Evolutionary conservation across 768 basidiomycete species (phyloP).

Genomic region (Cytidiella melzeri): DNA sequence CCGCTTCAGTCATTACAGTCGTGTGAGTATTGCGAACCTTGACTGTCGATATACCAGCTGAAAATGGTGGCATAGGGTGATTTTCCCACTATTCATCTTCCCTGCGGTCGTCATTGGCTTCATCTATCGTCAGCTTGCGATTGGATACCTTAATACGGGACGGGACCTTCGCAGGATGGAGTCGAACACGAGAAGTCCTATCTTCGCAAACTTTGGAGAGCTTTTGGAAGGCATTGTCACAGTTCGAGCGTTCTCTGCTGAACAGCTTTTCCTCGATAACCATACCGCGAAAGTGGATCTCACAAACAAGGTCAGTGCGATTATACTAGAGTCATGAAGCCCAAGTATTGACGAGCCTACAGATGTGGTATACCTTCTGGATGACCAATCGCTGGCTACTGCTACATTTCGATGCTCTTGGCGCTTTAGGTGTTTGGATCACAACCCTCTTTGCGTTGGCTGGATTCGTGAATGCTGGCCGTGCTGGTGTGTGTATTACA

Average conservation of each 20-base stretch:
- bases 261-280: conserved; percentile 68
- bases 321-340: background rate
- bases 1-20: conserved; percentile 68
- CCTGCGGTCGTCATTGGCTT: conserved; percentile 71
- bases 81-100: conserved; percentile 81
- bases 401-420: conserved; percentile 75
- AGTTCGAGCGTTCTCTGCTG: conserved; percentile 84
- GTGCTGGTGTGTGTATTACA: conserved; percentile 71
- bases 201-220: conserved; percentile 79
- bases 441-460: conserved; percentile 75
- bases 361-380: conserved; percentile 88
- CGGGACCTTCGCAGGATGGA: conserved; percentile 88
- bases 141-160: conserved; percentile 74
- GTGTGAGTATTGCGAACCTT: conserved; percentile 36
- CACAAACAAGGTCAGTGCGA: conserved; percentile 60
- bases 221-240: conserved; percentile 88
- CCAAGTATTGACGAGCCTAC: background rate
- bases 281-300: conserved; percentile 69
- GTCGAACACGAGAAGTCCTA: conserved; percentile 79
- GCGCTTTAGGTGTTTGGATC: conserved; percentile 63
- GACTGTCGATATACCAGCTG: conserved; percentile 9
- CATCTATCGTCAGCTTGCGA: conserved; percentile 61
- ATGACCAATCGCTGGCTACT: conserved; percentile 87
- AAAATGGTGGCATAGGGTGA: conserved; percentile 45
- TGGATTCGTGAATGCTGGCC: conserved; percentile 49